Conservation (phyloP, 768 basidiomycete genomes). For the Lentinula sp. region DNA sequence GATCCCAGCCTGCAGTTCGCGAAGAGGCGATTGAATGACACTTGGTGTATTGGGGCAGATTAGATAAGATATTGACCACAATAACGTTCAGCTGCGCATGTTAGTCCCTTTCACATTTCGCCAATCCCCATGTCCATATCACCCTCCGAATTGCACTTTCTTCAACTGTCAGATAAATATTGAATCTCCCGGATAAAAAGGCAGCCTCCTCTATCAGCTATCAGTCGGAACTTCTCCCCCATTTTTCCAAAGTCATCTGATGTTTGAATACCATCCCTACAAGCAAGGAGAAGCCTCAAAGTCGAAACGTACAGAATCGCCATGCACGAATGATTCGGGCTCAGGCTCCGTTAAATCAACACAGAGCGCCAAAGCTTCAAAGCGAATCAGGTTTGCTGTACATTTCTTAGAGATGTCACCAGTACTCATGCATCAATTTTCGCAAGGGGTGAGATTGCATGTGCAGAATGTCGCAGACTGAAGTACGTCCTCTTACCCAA, state of each 20-base stretch:
- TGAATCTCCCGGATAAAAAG: background rate
- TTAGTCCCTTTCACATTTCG: background rate
- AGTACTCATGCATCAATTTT: background rate
- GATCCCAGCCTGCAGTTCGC: background rate
- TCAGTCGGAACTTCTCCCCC: background rate
- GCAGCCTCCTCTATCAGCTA: background rate
- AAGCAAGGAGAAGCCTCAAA: constrained; percentile 8
- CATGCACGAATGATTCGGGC: background rate
- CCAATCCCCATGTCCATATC: background rate
- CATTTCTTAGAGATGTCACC: constrained; percentile 1
- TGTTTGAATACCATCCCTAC: constrained; percentile 9
- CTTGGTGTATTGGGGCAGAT: background rate
- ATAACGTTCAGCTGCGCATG: background rate
- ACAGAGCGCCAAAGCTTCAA: constrained; percentile 24
- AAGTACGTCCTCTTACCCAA: constrained; percentile 13
- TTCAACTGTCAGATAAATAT: background rate
- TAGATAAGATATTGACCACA: background rate
- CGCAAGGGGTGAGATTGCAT: constrained; percentile 34
- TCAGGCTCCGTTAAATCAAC: background rate
- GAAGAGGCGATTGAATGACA: too few species aligned
- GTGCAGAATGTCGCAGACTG: constrained; percentile 37
- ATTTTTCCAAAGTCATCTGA: background rate
- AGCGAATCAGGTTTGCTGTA: constrained; percentile 27
- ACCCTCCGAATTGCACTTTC: background rate
- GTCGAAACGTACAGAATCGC: background rate